phyloP scores from a whole-genome alignment of 2,329 filamentous ascomycete genomes.

The Botrytis medusae region DNA sequence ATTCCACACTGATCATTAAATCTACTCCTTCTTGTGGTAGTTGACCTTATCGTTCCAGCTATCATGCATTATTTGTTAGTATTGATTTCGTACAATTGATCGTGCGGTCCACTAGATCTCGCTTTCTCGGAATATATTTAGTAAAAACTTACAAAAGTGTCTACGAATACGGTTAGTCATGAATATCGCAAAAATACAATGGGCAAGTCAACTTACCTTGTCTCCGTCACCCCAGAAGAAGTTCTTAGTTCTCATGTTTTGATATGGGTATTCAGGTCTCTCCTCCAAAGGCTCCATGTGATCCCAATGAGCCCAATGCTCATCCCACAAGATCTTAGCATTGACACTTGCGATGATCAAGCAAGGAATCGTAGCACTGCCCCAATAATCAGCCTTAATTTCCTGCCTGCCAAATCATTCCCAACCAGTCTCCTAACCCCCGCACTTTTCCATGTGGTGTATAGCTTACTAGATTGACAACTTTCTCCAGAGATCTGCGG shows the following conservation, averaged over 20 bases:
- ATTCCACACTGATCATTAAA: slow-evolving; percentile 4
- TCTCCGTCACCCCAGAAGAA: slow-evolving; percentile 94
- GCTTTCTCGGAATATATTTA: slow-evolving; percentile 3
- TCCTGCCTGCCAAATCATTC: neutral
- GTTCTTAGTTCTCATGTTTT: slow-evolving; percentile 97
- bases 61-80: slow-evolving; percentile 23
- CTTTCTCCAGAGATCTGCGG: slow-evolving; percentile 86
- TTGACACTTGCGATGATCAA: slow-evolving; percentile 74
- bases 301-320: slow-evolving; percentile 95
- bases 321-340: slow-evolving; percentile 86
- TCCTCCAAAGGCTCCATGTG: slow-evolving; percentile 89
- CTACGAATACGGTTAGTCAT: slow-evolving; percentile 42
- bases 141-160: slow-evolving; percentile 62
- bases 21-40: slow-evolving; percentile 71
- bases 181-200: slow-evolving; percentile 22
- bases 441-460: neutral
- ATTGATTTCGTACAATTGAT: neutral
- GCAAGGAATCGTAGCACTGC: slow-evolving; percentile 71
- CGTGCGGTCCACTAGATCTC: slow-evolving; percentile 1
- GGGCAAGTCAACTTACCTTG: slow-evolving; percentile 61
- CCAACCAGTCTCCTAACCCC: neutral
- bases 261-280: slow-evolving; percentile 89
- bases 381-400: slow-evolving; percentile 26
- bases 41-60: slow-evolving; percentile 96
- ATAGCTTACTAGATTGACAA: slow-evolving; percentile 85